phyloP scores from a whole-genome alignment of 2,329 filamentous ascomycete genomes.

The Colletotrichum destructivum region DNA sequence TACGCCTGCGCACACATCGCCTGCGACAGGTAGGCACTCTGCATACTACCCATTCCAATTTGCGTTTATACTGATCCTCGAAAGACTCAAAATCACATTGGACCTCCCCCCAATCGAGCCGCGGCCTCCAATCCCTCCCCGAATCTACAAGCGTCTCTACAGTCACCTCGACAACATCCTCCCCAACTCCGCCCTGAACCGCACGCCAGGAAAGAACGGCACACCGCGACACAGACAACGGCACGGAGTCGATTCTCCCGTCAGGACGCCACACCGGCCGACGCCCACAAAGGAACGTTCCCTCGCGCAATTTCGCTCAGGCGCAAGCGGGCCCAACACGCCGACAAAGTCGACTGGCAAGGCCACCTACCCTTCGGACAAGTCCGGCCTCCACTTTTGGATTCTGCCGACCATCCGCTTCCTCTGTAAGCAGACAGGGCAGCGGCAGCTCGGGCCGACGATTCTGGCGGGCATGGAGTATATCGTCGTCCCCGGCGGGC shows the following conservation, averaged over 20 bases:
- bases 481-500: conserved; percentile 62
- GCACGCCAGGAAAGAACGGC: conserved; percentile 52
- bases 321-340: conserved; percentile 49
- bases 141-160: conserved; percentile 88
- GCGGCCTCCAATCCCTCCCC: conserved; percentile 82
- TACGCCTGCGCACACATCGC: conserved; percentile 92
- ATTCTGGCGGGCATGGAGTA: conserved; percentile 81
- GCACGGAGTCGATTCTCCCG: conserved; percentile 43
- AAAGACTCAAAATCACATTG: conserved; percentile 80
- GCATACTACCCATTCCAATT: not conserved
- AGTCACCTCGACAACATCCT: conserved; percentile 83
- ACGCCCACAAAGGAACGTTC: conserved; percentile 64
- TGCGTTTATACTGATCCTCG: not conserved
- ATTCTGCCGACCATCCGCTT: conserved; percentile 77
- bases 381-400: conserved; percentile 72
- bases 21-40: conserved; percentile 78
- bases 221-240: conserved; percentile 51
- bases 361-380: conserved; percentile 46
- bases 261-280: conserved; percentile 46
- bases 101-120: conserved; percentile 84
- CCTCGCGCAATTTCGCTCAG: conserved; percentile 60
- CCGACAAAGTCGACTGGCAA: conserved; percentile 60
- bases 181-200: conserved; percentile 55
- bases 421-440: conserved; percentile 74
- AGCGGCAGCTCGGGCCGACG: conserved; percentile 76